Base-by-base conservation (phyloP, 257 asterid genomes). In the Dorcoceras hygrometricum region DNA sequence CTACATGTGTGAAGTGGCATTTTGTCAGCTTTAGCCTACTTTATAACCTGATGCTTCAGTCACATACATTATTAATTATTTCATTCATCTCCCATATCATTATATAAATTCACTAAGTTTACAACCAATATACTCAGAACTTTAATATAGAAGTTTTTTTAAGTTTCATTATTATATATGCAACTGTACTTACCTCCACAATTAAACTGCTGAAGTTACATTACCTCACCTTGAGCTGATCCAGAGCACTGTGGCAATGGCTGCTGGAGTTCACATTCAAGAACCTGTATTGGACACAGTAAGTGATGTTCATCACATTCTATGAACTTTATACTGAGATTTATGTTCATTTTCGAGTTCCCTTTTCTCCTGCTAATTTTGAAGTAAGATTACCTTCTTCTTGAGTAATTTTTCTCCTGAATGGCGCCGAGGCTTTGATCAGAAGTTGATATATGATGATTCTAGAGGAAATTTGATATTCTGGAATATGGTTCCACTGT, bases 1-100 rank as follows among this genome's bases (percentile, higher is more conserved):
- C 76, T 70, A 62, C 75, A 54, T 28, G 74, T 64, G 64, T 76
- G 83, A 81, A 75, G 86, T 82, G 88, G 88, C 86, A 77, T 69
- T 72, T 71, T 61, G 86, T 71, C 71, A 56, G 71, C 86, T 81
- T 82, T 71, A 57, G 71, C 50, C 50, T 39, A 39, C 50, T 39
- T 39, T 39, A 3, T 39, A 39, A 6, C 50, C 76, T 11, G 71
- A 62, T 34, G 73, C 67, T 73, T 46, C 78, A 72, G 71, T 78
- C 84, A 62, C 19, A 60, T 2, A 22, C 65, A 80, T 78, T 73
- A 67, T 54, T 68, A 71, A 11, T 39, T 39, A n/a, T 32, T 39
- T 14, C 73, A 66, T 71, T 18, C 69, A 73, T 75, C 83, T 75
- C 69, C 78, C 74, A 46, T 61, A n/a, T n/a, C n/a, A n/a, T n/a